phyloP scores from a whole-genome alignment of 2,329 filamentous ascomycete genomes.

The Penicillium capsulatum region DNA sequence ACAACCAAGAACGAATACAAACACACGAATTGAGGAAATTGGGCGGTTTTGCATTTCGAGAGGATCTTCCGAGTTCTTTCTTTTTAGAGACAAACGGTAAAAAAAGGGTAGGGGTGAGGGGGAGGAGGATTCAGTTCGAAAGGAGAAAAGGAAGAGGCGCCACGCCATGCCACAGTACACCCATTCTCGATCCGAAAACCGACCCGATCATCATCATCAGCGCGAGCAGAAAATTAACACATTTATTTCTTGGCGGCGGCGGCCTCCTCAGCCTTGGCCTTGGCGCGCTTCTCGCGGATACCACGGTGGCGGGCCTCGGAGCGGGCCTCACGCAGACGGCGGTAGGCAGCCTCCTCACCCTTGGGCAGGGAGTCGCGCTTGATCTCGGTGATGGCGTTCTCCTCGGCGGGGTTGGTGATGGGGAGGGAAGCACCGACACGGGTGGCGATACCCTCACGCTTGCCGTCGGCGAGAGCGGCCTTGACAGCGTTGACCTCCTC shows the following conservation, averaged over 20 bases:
- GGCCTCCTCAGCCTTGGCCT: slow-evolving; percentile 70
- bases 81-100: slow-evolving; percentile 32
- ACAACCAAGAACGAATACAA: neutral
- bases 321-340: slow-evolving; percentile 77
- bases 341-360: slow-evolving; percentile 80
- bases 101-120: slow-evolving; percentile 15
- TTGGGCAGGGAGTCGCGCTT: slow-evolving; percentile 76
- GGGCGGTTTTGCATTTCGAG: slow-evolving; percentile 36
- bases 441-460: slow-evolving; percentile 51
- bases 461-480: slow-evolving; percentile 49
- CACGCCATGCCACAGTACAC: slow-evolving; percentile 38
- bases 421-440: slow-evolving; percentile 62
- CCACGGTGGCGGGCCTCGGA: slow-evolving; percentile 77
- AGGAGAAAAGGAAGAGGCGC: slow-evolving; percentile 31
- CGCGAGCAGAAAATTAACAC: slow-evolving; percentile 33
- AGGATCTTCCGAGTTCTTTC: slow-evolving; percentile 36
- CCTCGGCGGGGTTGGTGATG: slow-evolving; percentile 59
- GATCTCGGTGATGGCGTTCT: slow-evolving; percentile 66
- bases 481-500: slow-evolving; percentile 72
- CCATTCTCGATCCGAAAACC: slow-evolving; percentile 35
- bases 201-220: slow-evolving; percentile 40
- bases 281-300: slow-evolving; percentile 86
- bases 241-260: slow-evolving; percentile 53
- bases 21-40: slow-evolving; percentile 25
- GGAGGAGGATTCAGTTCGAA: slow-evolving; percentile 23